phyloP scores from a whole-genome alignment of 2,329 filamentous ascomycete species.

The Sporothrix brasiliensis region DNA sequence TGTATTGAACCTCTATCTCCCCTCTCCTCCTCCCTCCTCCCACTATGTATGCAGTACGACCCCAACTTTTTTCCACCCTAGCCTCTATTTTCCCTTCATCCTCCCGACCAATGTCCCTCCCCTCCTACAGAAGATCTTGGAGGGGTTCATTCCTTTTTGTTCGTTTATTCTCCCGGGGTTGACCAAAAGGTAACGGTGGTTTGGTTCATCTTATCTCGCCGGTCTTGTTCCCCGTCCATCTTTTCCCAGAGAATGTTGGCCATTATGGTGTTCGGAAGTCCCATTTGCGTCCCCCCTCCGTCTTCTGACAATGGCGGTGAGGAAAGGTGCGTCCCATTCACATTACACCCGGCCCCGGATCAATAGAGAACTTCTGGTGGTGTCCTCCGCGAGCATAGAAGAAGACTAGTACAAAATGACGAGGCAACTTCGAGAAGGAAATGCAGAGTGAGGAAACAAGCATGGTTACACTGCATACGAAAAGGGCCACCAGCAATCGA shows the following conservation, averaged over 20 bases:
- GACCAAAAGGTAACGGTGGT: not conserved
- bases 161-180: no score
- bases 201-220: not conserved
- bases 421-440: not conserved
- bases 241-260: not conserved
- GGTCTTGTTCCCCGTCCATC: not conserved
- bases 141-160: not conserved
- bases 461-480: conserved; percentile 15
- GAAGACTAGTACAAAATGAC: not conserved
- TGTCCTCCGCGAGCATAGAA: not conserved
- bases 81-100: not conserved
- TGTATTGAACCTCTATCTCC: not conserved
- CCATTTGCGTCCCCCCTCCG: not conserved
- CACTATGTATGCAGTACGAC: conserved; percentile 26
- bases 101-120: not conserved
- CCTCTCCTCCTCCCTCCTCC: not conserved
- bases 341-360: conserved; percentile 7
- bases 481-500: not conserved
- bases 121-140: not conserved
- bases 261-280: not conserved
- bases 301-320: conserved; percentile 22
- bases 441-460: not conserved
- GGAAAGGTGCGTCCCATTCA: conserved; percentile 3
- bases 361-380: not conserved
- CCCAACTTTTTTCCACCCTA: conserved; percentile 9